Evolutionary conservation across 495 filamentous ascomycete genomes (phyloP), one percentile per base, ranked within the genome.

Genomic region (Tuber aestivum): DNA sequence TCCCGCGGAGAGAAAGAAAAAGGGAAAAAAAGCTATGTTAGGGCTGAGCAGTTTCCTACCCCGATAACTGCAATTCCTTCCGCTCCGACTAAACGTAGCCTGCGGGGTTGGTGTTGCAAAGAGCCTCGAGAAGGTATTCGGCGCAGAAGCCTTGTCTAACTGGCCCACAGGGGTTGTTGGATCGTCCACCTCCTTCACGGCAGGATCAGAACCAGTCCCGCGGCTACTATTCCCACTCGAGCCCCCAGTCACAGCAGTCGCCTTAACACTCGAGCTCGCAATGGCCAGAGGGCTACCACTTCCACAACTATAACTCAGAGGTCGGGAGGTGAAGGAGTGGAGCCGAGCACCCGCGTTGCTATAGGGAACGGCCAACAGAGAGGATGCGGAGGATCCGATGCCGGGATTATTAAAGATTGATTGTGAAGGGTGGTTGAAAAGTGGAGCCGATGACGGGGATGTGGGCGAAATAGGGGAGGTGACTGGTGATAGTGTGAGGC

Each of bases 141-240:
- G 81, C 23, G 78, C 82, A 56, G 72, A 74, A n/a, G 73, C 74
- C 37, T 80, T 78, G 72, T 84, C 83, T 23, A 77, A 69, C 27
- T 79, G 65, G 72, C 41, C 73, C 74, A 82, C 72, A 71, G 74
- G 74, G 70, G 79, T 81, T 14, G 84, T 84, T 9, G 84, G 84
- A 73, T 86, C 85, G 56, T 86, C 84, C 48, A 83, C 82, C 74
- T 86, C 84, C 75, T 86, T 85, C 50, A 84, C 82, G 40, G 82
- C 83, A 37, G 81, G 77, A 42, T 82, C 76, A 65, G 56, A 35
- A 65, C 56, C 56, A 20, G 56, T 5, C 27, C 56, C 56, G 35
- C 27, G 56, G 41, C 45, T 72, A 56, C 41, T 44, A 6, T 35
- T 69, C 72, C 69, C 69, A 10, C 45, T 71, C 44, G 72, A 41